Conservation (phyloP, 768 basidiomycete species). For the Botryobasidium botryosum region DNA sequence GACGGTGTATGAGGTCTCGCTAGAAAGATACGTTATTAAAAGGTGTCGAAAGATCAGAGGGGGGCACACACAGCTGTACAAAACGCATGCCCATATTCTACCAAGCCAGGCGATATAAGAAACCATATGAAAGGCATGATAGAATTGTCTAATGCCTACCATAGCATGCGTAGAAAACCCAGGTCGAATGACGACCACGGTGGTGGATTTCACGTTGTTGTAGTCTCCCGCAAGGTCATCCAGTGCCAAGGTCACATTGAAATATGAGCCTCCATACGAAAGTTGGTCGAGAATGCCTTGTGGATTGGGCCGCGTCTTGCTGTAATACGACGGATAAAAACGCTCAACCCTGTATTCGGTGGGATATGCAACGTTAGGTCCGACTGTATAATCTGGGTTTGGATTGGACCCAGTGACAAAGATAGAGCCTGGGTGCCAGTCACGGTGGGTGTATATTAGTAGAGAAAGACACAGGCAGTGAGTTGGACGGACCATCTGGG, state of each 20-base stretch:
- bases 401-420: slow-evolving; percentile 69
- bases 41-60: too few species aligned
- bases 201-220: slow-evolving; percentile 35
- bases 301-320: slow-evolving; percentile 39
- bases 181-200: slow-evolving; percentile 41
- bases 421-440: slow-evolving; percentile 37
- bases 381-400: slow-evolving; percentile 39
- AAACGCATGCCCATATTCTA: too few species aligned
- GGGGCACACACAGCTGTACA: too few species aligned
- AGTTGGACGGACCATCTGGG: slow-evolving; percentile 52
- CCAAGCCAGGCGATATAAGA: too few species aligned
- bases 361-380: slow-evolving; percentile 20
- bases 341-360: slow-evolving; percentile 67
- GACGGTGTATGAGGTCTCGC: slow-evolving; percentile 31
- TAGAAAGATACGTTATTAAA: slow-evolving; percentile 72
- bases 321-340: slow-evolving; percentile 62
- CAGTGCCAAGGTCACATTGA: slow-evolving; percentile 42
- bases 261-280: slow-evolving; percentile 59
- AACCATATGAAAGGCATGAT: too few species aligned
- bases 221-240: slow-evolving; percentile 37
- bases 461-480: slow-evolving; percentile 44
- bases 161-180: slow-evolving; percentile 78
- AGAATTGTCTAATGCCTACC: too few species aligned
- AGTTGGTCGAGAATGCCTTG: slow-evolving; percentile 36
- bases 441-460: slow-evolving; percentile 17